phyloP scores from a whole-genome alignment of 2,329 filamentous ascomycete genomes.

The Alternaria metachromatica region DNA sequence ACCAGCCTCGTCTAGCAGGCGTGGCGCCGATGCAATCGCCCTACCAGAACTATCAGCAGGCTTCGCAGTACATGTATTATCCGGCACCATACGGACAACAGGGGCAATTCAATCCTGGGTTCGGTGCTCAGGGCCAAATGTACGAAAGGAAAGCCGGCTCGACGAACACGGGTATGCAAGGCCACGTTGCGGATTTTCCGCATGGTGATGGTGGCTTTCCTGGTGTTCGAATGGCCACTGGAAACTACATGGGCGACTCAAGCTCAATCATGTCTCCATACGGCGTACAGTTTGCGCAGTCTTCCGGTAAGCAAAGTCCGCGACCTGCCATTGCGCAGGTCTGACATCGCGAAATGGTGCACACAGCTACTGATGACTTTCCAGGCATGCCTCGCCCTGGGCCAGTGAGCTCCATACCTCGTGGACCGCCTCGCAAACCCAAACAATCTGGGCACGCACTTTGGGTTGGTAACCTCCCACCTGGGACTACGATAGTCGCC shows the following conservation, averaged over 20 bases:
- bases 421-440: slow-evolving; percentile 71
- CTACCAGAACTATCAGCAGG: slow-evolving; percentile 41
- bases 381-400: slow-evolving; percentile 30
- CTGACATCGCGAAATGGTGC: neutral
- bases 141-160: slow-evolving; percentile 42
- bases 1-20: slow-evolving; percentile 32
- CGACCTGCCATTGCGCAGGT: neutral
- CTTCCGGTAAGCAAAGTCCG: slow-evolving; percentile 28
- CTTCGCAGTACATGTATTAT: slow-evolving; percentile 46
- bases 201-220: slow-evolving; percentile 29
- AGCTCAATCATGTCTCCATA: slow-evolving; percentile 23
- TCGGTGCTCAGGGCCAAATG: slow-evolving; percentile 31
- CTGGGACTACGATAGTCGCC: slow-evolving; percentile 78
- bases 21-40: slow-evolving; percentile 30
- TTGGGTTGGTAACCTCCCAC: slow-evolving; percentile 94
- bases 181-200: slow-evolving; percentile 28
- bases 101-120: slow-evolving; percentile 35
- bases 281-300: slow-evolving; percentile 20
- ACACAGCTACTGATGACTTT: neutral
- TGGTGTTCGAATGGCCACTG: slow-evolving; percentile 19
- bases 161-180: slow-evolving; percentile 24
- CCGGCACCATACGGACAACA: slow-evolving; percentile 41
- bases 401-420: slow-evolving; percentile 52
- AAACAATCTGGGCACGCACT: slow-evolving; percentile 82
- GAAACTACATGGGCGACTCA: slow-evolving; percentile 23